These are phyloP conservation scores for Boletus mariae DNA, from an alignment of 1,284 basidiomycete genomes.

Conservation along the genomic window DNA sequence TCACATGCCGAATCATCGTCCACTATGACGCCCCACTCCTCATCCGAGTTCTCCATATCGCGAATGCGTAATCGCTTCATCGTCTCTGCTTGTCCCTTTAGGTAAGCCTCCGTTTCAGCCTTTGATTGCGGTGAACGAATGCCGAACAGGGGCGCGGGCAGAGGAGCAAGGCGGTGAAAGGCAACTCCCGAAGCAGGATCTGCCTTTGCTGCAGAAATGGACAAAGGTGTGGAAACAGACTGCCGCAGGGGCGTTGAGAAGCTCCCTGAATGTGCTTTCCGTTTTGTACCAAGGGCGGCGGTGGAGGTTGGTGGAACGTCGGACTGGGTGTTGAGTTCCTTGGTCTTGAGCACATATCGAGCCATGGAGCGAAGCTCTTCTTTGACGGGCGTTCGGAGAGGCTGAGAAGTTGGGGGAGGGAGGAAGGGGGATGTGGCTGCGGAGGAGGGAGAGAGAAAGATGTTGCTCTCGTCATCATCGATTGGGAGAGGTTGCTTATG, in stretches of 20 bases:
- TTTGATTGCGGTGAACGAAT: constrained; percentile 53
- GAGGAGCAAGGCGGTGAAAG: constrained; percentile 64
- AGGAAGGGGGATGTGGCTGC: constrained; percentile 38
- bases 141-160: constrained; percentile 56
- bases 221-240: constrained; percentile 45
- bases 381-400: constrained; percentile 55
- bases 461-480: constrained; percentile 53
- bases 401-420: constrained; percentile 41
- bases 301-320: constrained; percentile 15
- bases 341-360: constrained; percentile 31
- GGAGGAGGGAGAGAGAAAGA: constrained; percentile 50
- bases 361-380: constrained; percentile 35
- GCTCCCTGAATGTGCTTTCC: constrained; percentile 42
- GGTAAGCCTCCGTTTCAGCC: constrained; percentile 59
- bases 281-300: constrained; percentile 53
- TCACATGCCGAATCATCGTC: constrained; percentile 50
- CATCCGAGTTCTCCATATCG: constrained; percentile 46
- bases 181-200: constrained; percentile 31
- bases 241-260: constrained; percentile 46
- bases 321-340: constrained; percentile 31
- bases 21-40: constrained; percentile 40
- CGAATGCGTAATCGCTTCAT: constrained; percentile 61
- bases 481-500: constrained; percentile 45
- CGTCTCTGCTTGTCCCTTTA: constrained; percentile 61
- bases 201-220: constrained; percentile 41